These are phyloP conservation scores for Annulohypoxylon maeteangense DNA, from an alignment of 495 filamentous ascomycete genomes.

Conservation along the genomic window DNA sequence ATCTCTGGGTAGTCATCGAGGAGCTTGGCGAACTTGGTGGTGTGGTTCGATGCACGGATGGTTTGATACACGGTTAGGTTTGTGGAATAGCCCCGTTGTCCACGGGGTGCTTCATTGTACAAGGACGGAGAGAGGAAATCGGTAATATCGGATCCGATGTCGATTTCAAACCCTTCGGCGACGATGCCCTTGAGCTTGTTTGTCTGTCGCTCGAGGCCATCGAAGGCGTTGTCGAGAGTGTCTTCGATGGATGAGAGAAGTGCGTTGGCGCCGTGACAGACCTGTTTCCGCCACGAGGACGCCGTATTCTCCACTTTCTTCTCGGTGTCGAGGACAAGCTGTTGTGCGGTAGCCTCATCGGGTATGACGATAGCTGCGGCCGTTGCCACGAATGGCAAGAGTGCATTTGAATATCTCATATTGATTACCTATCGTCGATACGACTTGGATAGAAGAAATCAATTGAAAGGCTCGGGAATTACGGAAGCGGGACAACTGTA, in stretches of 20 bases:
- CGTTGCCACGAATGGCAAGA: slow-evolving; percentile 65
- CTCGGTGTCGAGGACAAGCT: slow-evolving; percentile 42
- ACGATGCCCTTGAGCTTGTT: slow-evolving; percentile 35
- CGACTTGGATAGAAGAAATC: neutral
- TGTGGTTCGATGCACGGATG: slow-evolving; percentile 77
- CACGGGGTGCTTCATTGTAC: slow-evolving; percentile 11
- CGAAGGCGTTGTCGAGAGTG: slow-evolving; percentile 51
- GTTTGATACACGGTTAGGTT: slow-evolving; percentile 81
- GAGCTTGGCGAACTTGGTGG: slow-evolving; percentile 76
- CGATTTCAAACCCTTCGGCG: slow-evolving; percentile 9
- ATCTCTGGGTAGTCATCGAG: slow-evolving; percentile 77
- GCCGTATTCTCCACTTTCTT: slow-evolving; percentile 35
- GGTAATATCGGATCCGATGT: slow-evolving; percentile 16
- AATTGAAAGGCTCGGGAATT: slow-evolving; percentile 20
- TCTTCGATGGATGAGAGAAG: slow-evolving; percentile 55
- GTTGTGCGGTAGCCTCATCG: slow-evolving; percentile 58
- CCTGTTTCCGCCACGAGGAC: slow-evolving; percentile 28
- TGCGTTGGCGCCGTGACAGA: slow-evolving; percentile 13
- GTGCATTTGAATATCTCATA: slow-evolving; percentile 53
- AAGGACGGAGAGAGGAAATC: slow-evolving; percentile 43
- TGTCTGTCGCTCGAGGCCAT: slow-evolving; percentile 47
- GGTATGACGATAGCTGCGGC: slow-evolving; percentile 70
- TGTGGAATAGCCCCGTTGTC: slow-evolving; percentile 45
- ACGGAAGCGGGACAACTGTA: slow-evolving; percentile 25
- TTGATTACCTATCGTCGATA: slow-evolving; percentile 14